Evolutionary conservation across 2,329 filamentous ascomycete species (phyloP).

Genomic region (Aschersonia sp.): DNA sequence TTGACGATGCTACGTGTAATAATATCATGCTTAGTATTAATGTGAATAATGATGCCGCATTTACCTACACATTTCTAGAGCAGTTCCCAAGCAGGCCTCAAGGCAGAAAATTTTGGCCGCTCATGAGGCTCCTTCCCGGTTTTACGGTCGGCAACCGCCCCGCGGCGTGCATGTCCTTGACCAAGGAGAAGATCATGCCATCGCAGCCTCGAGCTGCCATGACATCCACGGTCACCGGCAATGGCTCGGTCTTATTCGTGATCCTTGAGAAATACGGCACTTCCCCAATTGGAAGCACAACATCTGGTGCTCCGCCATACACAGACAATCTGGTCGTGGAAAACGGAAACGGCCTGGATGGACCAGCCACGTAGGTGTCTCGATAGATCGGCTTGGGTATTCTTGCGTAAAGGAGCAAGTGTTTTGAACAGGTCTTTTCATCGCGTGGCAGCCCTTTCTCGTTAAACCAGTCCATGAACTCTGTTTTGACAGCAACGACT

Average conservation of each 20-base stretch:
- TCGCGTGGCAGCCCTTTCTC: slow-evolving; percentile 20
- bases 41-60: too few relatives aligned
- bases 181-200: slow-evolving; percentile 38
- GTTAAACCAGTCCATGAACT: slow-evolving; percentile 32
- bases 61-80: too few relatives aligned
- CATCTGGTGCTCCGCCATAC: slow-evolving; percentile 23
- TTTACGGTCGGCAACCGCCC: slow-evolving; percentile 31
- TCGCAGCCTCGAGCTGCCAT: slow-evolving; percentile 47
- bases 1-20: neutral
- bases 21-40: too few relatives aligned
- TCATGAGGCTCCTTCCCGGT: slow-evolving; percentile 19
- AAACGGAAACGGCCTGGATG: slow-evolving; percentile 32
- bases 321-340: slow-evolving; percentile 17
- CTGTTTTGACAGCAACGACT: slow-evolving; percentile 33
- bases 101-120: slow-evolving; percentile 11
- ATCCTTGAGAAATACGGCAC: slow-evolving; percentile 18
- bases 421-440: slow-evolving; percentile 27
- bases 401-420: slow-evolving; percentile 30
- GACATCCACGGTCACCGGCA: slow-evolving; percentile 44
- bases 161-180: slow-evolving; percentile 31
- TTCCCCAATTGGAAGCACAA: slow-evolving; percentile 27
- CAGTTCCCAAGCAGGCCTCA: neutral
- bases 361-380: slow-evolving; percentile 21
- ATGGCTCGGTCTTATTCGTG: slow-evolving; percentile 28
- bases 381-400: slow-evolving; percentile 11